A percentile compares a stretch with the other conserved stretches of the same genome.
These are phyloP conservation scores for Eimeria praecox DNA, from an alignment of 169 alveolate species.

Conservation along the genomic window DNA sequence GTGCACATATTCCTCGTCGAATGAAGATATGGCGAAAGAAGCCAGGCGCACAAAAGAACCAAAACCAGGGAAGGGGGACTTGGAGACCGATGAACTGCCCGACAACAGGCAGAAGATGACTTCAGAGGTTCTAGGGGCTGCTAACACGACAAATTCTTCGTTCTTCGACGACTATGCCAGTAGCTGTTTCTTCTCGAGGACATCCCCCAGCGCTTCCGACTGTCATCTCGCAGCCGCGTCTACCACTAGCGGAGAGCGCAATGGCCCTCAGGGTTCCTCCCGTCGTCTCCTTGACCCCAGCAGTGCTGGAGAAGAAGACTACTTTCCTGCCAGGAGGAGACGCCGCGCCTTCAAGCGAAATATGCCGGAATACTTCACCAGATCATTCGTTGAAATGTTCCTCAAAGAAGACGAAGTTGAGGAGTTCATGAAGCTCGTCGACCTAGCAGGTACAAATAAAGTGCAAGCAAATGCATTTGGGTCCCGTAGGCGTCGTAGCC, in stretches of 20 bases:
- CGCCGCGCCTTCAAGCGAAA: neutral
- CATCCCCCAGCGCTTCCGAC: conserved; percentile 42
- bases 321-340: neutral
- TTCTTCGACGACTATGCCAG: conserved; percentile 19
- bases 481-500: neutral
- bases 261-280: neutral
- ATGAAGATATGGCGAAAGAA: neutral
- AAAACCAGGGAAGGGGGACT: neutral
- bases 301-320: conserved; percentile 18
- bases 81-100: neutral
- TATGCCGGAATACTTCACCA: conserved; percentile 43
- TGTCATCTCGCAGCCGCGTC: neutral
- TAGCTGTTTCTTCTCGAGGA: conserved; percentile 11
- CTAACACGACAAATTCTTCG: neutral
- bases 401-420: conserved; percentile 74
- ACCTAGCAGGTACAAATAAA: conserved; percentile 67
- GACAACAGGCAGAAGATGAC: neutral
- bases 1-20: neutral
- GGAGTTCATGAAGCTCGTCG: conserved; percentile 80
- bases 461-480: neutral
- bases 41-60: neutral
- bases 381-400: conserved; percentile 57
- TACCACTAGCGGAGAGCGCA: neutral
- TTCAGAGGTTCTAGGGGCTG: conserved; percentile 13
- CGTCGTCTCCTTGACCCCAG: conserved; percentile 54